Conservation (phyloP, 768 basidiomycete species). For the Tubosaeta sp. region DNA sequence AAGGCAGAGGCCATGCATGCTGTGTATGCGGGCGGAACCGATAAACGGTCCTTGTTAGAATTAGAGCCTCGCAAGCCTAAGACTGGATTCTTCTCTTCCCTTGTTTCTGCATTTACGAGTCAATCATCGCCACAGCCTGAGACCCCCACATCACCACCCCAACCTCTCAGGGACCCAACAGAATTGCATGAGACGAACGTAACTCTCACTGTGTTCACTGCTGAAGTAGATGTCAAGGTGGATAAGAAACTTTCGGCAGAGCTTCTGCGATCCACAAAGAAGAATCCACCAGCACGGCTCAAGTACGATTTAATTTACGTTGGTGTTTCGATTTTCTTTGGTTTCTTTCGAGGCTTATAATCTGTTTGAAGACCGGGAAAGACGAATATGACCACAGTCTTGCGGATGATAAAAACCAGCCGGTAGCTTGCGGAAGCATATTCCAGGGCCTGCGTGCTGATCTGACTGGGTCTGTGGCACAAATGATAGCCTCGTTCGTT, state of each 20-base stretch:
- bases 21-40: conserved; percentile 65
- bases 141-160: conserved; percentile 5
- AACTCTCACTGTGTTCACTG: conserved; percentile 32
- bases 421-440: conserved; percentile 65
- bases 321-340: background rate
- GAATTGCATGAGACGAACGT: conserved; percentile 25
- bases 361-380: conserved; percentile 60
- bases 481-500: background rate
- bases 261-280: conserved; percentile 89
- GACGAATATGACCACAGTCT: conserved; percentile 73
- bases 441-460: conserved; percentile 87
- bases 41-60: conserved; percentile 44
- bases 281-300: conserved; percentile 76
- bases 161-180: conserved; percentile 20
- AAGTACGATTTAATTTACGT: conserved; percentile 80
- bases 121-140: conserved; percentile 12
- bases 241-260: conserved; percentile 67
- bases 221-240: conserved; percentile 52
- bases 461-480: conserved; percentile 62
- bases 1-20: conserved; percentile 77
- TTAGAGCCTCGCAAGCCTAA: conserved; percentile 27
- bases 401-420: conserved; percentile 59
- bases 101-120: conserved; percentile 23
- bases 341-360: conserved; percentile 15
- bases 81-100: conserved; percentile 46